These are phyloP conservation scores for Quercus lobata DNA, from an alignment of 331 rosid genomes.

Conservation along the genomic window DNA sequence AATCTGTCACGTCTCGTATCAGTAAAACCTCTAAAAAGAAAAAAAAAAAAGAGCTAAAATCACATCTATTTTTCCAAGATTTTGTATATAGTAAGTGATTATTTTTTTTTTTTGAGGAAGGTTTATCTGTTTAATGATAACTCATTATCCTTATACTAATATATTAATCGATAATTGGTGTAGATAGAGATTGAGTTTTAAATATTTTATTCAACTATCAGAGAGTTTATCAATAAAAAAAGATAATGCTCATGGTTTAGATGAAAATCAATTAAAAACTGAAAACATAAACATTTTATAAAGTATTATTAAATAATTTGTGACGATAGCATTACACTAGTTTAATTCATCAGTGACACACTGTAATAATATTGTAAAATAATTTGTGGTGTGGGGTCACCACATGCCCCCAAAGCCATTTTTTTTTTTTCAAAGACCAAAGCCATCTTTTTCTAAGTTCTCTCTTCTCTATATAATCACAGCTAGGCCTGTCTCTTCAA, in stretches of 20 bases:
- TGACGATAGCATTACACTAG: accelerated
- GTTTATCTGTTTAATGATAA: accelerated
- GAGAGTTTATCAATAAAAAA: accelerated
- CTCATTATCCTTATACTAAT: accelerated
- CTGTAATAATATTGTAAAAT: no score
- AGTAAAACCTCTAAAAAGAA: no score
- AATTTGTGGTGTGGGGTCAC: slow-evolving; percentile 5
- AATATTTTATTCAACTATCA: accelerated
- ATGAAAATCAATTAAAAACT: no score
- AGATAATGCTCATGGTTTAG: accelerated
- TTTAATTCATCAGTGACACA: accelerated
- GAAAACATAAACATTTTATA: accelerated
- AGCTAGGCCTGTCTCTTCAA: not conserved
- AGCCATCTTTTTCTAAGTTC: not conserved
- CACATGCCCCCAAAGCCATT: not conserved
- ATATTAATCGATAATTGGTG: accelerated
- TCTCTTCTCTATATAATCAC: slow-evolving; percentile 10
- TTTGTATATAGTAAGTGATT: not conserved
- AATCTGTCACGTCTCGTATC: slow-evolving; percentile 15
- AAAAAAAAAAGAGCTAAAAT: no score
- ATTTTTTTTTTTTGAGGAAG: no score
- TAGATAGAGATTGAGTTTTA: accelerated
- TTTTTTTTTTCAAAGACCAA: not conserved
- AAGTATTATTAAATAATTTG: accelerated
- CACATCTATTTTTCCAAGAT: not conserved